Base-by-base conservation (phyloP, 2,329 filamentous ascomycete genomes). In the Dactylellina cionopaga region DNA sequence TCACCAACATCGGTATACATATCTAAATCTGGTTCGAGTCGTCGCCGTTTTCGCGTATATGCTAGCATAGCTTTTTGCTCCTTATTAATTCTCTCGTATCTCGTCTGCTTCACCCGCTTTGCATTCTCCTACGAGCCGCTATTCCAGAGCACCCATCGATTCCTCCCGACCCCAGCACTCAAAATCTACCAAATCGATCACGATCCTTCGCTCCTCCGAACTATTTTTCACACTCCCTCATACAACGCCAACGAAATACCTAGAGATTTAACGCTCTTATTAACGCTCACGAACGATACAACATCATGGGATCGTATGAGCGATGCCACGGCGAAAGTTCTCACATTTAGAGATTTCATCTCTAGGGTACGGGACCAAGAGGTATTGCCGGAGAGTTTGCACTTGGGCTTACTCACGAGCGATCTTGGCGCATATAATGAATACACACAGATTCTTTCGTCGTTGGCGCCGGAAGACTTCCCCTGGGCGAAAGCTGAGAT, bases 401-500 rank as follows among this genome's bases (percentile, higher is more conserved):
- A 60, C 17, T 24, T 68, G 7, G 63, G 63, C 1, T 25, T 68
- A 5, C 24, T 68, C 15, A 59, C 54, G 1, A 41, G 54, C 22
- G 54, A 68, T n/a, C 17, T 44, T 4, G 9, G 22, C 7, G 44
- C 54, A 2, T 68, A 68, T 24, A 15, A 33, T 5, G 5, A 31
- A 2, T 68, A 68, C 22, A 13, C 54, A 24, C 13, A 51, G 6
- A 43, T 35, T 41, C 46, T 68, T 22, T 51, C 63, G 13, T 44
- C 35, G 1, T 17, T 44, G 11, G 44, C 54, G 9, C 24, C 44
- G 5, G 24, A 41, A n/a, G 27, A 68, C 11, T 49, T 39, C 7
- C 63, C 63, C 1, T 68, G 54, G 52, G 63, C 54, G 10, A 58
- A 44, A 24, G 63, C 63, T 0, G 63, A 68, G 19, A 52, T 68